These are phyloP conservation scores for Colletotrichum euphorbiae DNA, from an alignment of 2,329 filamentous ascomycete genomes.

Conservation along the genomic window DNA sequence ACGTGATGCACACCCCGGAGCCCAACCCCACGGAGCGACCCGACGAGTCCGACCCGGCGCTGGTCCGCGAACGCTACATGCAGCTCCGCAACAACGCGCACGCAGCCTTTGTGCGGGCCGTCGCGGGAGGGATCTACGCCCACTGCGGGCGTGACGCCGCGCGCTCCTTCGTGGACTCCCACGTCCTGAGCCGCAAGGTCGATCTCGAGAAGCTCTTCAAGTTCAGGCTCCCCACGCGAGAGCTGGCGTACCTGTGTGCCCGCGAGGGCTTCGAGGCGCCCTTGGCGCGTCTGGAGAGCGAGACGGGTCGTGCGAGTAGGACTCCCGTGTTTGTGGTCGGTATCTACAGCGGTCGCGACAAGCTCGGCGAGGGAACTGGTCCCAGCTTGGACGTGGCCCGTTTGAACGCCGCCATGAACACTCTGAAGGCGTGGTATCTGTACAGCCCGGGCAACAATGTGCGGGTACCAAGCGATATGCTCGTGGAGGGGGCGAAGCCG, in stretches of 20 bases:
- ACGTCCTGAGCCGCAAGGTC: slow-evolving; percentile 84
- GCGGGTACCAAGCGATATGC: slow-evolving; percentile 76
- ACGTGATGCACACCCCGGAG: slow-evolving; percentile 55
- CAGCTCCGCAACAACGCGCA: slow-evolving; percentile 81
- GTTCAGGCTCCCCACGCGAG: slow-evolving; percentile 85
- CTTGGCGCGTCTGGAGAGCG: slow-evolving; percentile 86
- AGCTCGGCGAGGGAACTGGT: slow-evolving; percentile 90
- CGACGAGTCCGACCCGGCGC: slow-evolving; percentile 25
- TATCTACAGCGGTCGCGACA: slow-evolving; percentile 90
- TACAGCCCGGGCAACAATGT: slow-evolving; percentile 81
- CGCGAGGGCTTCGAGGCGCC: slow-evolving; percentile 91
- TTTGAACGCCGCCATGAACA: slow-evolving; percentile 82
- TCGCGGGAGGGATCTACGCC: slow-evolving; percentile 87
- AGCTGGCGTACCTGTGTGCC: slow-evolving; percentile 84
- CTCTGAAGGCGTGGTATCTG: slow-evolving; percentile 94
- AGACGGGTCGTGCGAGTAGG: slow-evolving; percentile 87
- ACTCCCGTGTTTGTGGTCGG: slow-evolving; percentile 94
- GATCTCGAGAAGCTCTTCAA: slow-evolving; percentile 83
- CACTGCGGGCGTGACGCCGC: slow-evolving; percentile 84
- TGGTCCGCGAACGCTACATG: slow-evolving; percentile 56
- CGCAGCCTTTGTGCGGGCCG: slow-evolving; percentile 82
- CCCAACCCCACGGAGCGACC: slow-evolving; percentile 40
- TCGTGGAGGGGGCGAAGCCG: slow-evolving; percentile 68
- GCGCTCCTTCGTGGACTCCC: slow-evolving; percentile 84
- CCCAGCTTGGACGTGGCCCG: slow-evolving; percentile 82